Evolutionary conservation across 139 green algal species (phyloP).

Genomic region (Chlamydomonas sphaeroides): DNA sequence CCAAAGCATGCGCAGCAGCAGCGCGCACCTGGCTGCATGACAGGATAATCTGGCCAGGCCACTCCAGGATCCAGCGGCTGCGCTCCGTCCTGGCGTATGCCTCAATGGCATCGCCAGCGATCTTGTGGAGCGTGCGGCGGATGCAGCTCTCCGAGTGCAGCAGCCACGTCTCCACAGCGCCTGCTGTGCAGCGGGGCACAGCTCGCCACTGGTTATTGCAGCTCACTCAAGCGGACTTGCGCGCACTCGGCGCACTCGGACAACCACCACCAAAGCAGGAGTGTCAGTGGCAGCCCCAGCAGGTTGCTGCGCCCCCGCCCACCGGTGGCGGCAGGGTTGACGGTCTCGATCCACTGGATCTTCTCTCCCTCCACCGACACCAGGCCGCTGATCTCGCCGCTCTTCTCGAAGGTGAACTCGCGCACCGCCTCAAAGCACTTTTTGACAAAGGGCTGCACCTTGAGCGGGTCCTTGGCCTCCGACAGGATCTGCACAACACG

Average conservation of each 20-base stretch:
- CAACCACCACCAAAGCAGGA: too few species aligned
- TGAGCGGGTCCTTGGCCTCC: slow-evolving; percentile 68
- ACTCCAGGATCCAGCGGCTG: slow-evolving; percentile 77
- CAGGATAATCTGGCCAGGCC: slow-evolving; percentile 80
- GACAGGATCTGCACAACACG: slow-evolving; percentile 56
- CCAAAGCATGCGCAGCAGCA: too few species aligned
- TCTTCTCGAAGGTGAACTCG: slow-evolving; percentile 65
- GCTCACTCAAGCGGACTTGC: too few species aligned
- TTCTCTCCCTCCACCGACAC: slow-evolving; percentile 74
- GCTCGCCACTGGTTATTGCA: too few species aligned
- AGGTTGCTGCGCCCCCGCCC: too few species aligned
- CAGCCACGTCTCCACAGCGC: slow-evolving; percentile 72
- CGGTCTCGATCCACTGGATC: slow-evolving; percentile 70
- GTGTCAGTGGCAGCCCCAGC: too few species aligned
- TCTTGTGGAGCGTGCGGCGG: slow-evolving; percentile 71
- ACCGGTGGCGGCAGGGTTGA: slow-evolving; percentile 69
- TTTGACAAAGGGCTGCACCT: slow-evolving; percentile 74
- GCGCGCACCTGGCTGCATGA: slow-evolving; percentile 74
- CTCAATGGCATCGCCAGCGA: slow-evolving; percentile 65
- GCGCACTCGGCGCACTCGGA: too few species aligned
- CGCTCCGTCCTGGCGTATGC: slow-evolving; percentile 62
- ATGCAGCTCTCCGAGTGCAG: slow-evolving; percentile 72
- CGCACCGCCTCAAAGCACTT: slow-evolving; percentile 75
- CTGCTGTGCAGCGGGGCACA: background rate
- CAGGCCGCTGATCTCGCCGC: slow-evolving; percentile 58